These are phyloP conservation scores for Torulaspora maleeae DNA, from an alignment of 805 yeast species.

Conservation along the genomic window DNA sequence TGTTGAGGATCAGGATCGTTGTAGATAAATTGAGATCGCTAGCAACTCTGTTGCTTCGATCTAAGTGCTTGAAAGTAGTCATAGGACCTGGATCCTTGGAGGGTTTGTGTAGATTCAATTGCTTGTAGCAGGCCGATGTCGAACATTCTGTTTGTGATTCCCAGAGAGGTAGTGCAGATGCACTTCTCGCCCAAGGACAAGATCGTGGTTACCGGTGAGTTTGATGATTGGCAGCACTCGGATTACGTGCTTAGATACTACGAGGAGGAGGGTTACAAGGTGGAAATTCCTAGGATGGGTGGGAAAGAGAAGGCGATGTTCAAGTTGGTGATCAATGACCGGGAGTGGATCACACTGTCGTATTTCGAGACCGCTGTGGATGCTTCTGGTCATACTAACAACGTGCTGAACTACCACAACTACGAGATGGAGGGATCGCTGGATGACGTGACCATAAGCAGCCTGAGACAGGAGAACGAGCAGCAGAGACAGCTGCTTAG, in stretches of 20 bases:
- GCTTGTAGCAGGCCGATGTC: slow-evolving; percentile 4
- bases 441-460: slow-evolving; percentile 21
- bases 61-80: neutral
- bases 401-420: slow-evolving; percentile 20
- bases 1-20: neutral
- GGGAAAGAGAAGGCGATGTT: slow-evolving; percentile 16
- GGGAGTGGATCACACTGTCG: slow-evolving; percentile 26
- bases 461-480: slow-evolving; percentile 12
- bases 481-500: slow-evolving; percentile 13
- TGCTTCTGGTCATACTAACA: slow-evolving; percentile 24
- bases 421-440: slow-evolving; percentile 15
- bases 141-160: slow-evolving; percentile 13
- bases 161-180: slow-evolving; percentile 14
- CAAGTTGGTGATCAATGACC: slow-evolving; percentile 27
- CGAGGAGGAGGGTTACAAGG: slow-evolving; percentile 17
- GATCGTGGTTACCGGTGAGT: slow-evolving; percentile 30
- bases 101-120: neutral
- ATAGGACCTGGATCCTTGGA: neutral
- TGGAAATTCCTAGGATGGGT: slow-evolving; percentile 15
- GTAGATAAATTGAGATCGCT: neutral
- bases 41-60: neutral
- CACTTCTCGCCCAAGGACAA: slow-evolving; percentile 16
- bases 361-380: slow-evolving; percentile 26
- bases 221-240: slow-evolving; percentile 28
- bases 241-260: slow-evolving; percentile 17